Base-by-base conservation (phyloP, 148 eudicot species). In the Spergularia marina region DNA sequence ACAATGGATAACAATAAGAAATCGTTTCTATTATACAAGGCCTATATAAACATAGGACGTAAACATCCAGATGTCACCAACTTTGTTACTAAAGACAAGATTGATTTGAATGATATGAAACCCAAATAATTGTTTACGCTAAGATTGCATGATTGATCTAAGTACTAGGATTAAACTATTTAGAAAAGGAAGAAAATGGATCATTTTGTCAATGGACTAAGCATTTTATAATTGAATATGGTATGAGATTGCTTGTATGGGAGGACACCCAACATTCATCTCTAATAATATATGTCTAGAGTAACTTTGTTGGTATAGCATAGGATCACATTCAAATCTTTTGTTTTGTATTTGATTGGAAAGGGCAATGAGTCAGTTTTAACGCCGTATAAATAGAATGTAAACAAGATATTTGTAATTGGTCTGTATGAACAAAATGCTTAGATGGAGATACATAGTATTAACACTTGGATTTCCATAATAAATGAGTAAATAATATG, bases 161-260 rank as follows among this genome's bases (percentile, higher is more conserved):
- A 44, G 4, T 44, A 6, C 44, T 56, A 71, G 60, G 58, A 66
- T 16, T 36, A 76, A 61, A 58, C 34, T 70, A 69, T 66, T 51
- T 65, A 62, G 20, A 4, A 61, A 75, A 63, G 77, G 73, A 68
- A 66, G 70, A 62, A 74, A 68, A 72, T 55, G 62, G 64, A 61
- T 39, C 74, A 73, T 60, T 77, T 73, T 81, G 83, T 72, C 83
- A 81, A 81, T 66, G 78, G 65, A 72, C 73, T 81, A 67, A 63
- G 68, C 71, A 12, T 21, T 66, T 70, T 73, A 17, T 51, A 49
- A 10, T 18, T 12, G 7, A 59, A 54, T 54, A 36, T 47, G 53
- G 41, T 40, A 61, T 67, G 52, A 75, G 72, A 72, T 80, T 81
- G 77, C 80, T 81, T 81, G 63, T 81, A 72, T 65, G 41, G 20